Conservation (phyloP, 768 basidiomycete species). For the Mycena vulgaris region DNA sequence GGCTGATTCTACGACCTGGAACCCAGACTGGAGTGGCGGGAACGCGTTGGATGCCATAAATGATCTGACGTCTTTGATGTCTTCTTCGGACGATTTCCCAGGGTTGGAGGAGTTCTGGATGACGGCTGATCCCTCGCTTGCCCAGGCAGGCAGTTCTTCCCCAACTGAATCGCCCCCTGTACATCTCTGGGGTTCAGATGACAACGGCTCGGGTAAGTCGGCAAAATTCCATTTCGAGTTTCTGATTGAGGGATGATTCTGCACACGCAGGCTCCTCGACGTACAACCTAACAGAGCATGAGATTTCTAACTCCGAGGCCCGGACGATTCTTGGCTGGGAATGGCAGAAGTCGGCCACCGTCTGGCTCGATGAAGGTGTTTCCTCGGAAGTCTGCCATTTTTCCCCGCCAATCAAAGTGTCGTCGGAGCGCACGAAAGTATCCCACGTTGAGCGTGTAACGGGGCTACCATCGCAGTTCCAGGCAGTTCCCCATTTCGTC, state of each 20-base stretch:
- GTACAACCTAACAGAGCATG: slow-evolving; percentile 5
- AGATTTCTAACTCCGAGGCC: slow-evolving; percentile 11
- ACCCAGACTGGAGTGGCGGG: no score
- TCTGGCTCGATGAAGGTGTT: slow-evolving; percentile 24
- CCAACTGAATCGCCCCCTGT: slow-evolving; percentile 1
- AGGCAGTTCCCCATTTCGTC: slow-evolving; percentile 13
- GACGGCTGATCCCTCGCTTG: slow-evolving; percentile 16
- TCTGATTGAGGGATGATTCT: slow-evolving; percentile 5
- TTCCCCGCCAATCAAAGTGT: slow-evolving; percentile 4
- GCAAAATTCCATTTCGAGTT: background rate
- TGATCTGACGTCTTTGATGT: no score
- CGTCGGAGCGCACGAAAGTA: slow-evolving; percentile 3
- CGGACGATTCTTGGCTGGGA: slow-evolving; percentile 10
- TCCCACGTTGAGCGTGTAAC: no score
- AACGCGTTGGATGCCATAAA: no score
- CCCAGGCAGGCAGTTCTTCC: background rate
- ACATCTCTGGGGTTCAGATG: slow-evolving; percentile 23
- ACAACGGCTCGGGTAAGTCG: slow-evolving; percentile 18
- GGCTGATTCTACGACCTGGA: no score
- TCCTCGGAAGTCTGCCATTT: slow-evolving; percentile 17
- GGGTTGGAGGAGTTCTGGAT: no score
- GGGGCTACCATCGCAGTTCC: no score
- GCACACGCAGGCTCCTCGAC: background rate
- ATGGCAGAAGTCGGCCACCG: background rate
- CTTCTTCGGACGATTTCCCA: no score